Base-by-base conservation (phyloP, 164 flowering plant genomes). In the Berberis vulgaris region DNA sequence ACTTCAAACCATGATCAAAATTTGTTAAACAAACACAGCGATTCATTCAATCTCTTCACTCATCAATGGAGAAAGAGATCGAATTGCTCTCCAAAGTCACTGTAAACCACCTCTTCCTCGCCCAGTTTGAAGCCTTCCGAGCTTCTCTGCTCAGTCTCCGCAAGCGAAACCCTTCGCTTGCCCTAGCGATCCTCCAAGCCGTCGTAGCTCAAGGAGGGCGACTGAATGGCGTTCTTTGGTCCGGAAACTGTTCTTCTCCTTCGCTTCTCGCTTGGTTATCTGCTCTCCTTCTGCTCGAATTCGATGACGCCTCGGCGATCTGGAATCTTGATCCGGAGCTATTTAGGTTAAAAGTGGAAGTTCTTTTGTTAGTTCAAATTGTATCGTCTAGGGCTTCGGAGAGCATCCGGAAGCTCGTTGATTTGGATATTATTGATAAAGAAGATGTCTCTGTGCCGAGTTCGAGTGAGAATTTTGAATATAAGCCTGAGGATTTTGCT, bases 41-140 rank as follows among this genome's bases (percentile, higher is more conserved):
- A 43, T 7, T 12, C 26, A 26, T 26, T 26, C 26, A 26, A 59
- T 9, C 46, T 6, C 52, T 49, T 2, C 5, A 40, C 60, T 5
- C 72, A 57, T 2, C 47, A 49, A 85, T 83, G 91, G 92, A 83
- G 77, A 82, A 81, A 68, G 91, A 90, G 63, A 72, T 80, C n/a
- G 74, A 80, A 12, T 78, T 91, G 44, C 90, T 94, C 45, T 78
- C 86, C 42, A 81, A 84, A 64, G 81, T 86, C 38, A 73, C 90
- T 13, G 79, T 81, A 49, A 86, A 94, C 76, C 97, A 94, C 71
- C 89, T 94, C 57, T 78, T 78, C 75, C 82, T 94, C 56, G 85
- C 83, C 5, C 99, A 94, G 68, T 91, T 89, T 81, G 99, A 94
- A 69, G 81, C 96, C 4, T 80, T 94, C 43, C 79, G 97, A 45